Conservation (phyloP, 1,139 yeast genomes). For the Taphrina betulina region DNA sequence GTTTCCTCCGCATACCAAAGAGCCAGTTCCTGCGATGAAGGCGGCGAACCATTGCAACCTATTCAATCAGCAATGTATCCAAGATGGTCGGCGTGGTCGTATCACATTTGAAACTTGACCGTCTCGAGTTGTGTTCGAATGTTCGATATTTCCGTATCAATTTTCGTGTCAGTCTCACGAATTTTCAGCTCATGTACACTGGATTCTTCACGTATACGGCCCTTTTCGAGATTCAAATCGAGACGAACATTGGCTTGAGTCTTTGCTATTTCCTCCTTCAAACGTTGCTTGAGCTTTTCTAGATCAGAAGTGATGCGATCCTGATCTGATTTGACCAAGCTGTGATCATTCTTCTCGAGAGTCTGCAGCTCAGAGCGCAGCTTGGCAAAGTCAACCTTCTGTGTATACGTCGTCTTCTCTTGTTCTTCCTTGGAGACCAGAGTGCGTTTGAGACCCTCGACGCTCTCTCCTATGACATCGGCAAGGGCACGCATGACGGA, state of each 20-base stretch:
- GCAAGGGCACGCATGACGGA: conserved; percentile 74
- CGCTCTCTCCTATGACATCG: conserved; percentile 65
- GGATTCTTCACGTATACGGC: conserved; percentile 89
- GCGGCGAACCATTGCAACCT: conserved; percentile 32
- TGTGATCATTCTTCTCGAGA: conserved; percentile 82
- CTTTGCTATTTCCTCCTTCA: conserved; percentile 88
- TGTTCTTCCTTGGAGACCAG: conserved; percentile 34
- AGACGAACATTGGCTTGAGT: conserved; percentile 86
- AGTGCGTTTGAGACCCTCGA: conserved; percentile 22
- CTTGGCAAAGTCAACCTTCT: conserved; percentile 93
- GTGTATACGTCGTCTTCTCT: conserved; percentile 76
- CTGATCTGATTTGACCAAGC: conserved; percentile 78
- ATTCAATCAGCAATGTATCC: not conserved
- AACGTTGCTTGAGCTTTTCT: conserved; percentile 77
- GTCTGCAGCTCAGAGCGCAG: conserved; percentile 86
- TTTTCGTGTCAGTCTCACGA: conserved; percentile 90
- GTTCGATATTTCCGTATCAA: conserved; percentile 91
- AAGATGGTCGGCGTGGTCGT: not conserved
- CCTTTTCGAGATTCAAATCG: conserved; percentile 89
- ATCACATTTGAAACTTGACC: conserved; percentile 28
- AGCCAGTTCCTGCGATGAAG: conserved; percentile 27
- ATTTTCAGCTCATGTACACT: conserved; percentile 89
- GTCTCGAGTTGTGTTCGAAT: conserved; percentile 69
- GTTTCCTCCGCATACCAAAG: conserved; percentile 4
- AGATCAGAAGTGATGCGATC: conserved; percentile 80